phyloP scores from a whole-genome alignment of 139 green algal genomes.

The Penium margaritaceum region DNA sequence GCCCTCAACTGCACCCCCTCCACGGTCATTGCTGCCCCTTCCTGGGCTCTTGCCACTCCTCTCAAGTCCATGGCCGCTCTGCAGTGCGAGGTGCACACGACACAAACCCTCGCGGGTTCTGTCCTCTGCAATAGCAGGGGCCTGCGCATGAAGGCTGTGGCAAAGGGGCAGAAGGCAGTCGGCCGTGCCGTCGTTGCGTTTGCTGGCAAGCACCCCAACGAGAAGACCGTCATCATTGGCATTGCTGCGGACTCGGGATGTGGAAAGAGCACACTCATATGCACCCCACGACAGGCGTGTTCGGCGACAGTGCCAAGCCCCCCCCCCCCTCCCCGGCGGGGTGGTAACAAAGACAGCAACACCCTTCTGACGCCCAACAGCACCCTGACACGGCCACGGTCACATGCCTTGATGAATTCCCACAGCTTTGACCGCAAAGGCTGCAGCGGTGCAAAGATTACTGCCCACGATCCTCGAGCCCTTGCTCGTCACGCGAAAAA shows the following conservation, averaged over 20 bases:
- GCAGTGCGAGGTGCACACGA: too few relatives aligned
- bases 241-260: conserved; percentile 96
- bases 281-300: conserved; percentile 91
- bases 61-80: too few relatives aligned
- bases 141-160: too few relatives aligned
- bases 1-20: too few relatives aligned
- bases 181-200: too few relatives aligned
- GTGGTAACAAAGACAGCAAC: conserved; percentile 84
- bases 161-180: too few relatives aligned
- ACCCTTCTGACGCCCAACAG: conserved; percentile 97
- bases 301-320: conserved; percentile 82
- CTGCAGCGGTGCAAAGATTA: conserved; percentile 80
- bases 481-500: too few relatives aligned
- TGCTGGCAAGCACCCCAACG: conserved; percentile 38
- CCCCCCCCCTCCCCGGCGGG: too few relatives aligned
- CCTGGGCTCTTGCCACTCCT: too few relatives aligned
- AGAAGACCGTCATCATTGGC: conserved; percentile 83
- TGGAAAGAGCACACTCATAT: conserved; percentile 99
- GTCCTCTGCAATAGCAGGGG: too few relatives aligned
- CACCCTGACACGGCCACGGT: conserved; percentile 97
- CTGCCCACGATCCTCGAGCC: conserved; percentile 81
- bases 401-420: conserved; percentile 99
- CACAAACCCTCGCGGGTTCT: too few relatives aligned
- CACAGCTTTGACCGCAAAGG: conserved; percentile 87
- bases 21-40: too few relatives aligned